Evolutionary conservation across 345 rosid species (phyloP), one percentile per base, ranked within the genome.

Genomic region (Turnera subulata): DNA sequence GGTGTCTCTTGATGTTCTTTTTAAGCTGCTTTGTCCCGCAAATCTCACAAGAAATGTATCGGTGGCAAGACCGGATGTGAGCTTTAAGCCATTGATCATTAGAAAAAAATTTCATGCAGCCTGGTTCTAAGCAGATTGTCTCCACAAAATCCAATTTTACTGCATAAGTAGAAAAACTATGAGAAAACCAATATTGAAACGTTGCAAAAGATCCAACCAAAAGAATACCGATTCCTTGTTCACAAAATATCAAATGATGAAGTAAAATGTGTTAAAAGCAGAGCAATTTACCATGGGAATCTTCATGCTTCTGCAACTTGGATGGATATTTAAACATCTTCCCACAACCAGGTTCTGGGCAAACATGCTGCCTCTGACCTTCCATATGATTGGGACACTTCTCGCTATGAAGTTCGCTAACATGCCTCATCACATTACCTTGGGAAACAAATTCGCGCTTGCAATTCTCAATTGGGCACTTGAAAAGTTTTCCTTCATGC

Each of bases 1-100:
- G 61, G 61, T 93, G 99, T 55, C 97, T 78, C 71, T 80, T 84
- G 44, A 89, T 73, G 71, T 87, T 89, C 87, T 84, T 89, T 61
- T 63, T 84, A 53, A 85, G 72, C 46, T 83, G 89, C 58, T 75
- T 81, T 0, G 80, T 59, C 29, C 88, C 85, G 25, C 97, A 93
- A 14, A 84, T 62, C 63, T 79, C 79, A 22, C 99, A 93, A 46
- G 37, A 73, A 4, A 77, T 46, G 33, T 82, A 67, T 50, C 53
- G 84, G 69, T 93, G 99, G 80, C 79, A 78, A 12, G 84, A 69
- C 61, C 65, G 65, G 35, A 89, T 61, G 47, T 93, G 99, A 6
- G 68, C 90, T 66, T 62, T 79, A 0, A 93, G 85, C 55, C 88
- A 89, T 58, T 83, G 70, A 23, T 70, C 83, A 59, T 80, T 85